These are phyloP conservation scores for Penicillium herquei DNA, from an alignment of 495 filamentous ascomycete species.

Conservation along the genomic window DNA sequence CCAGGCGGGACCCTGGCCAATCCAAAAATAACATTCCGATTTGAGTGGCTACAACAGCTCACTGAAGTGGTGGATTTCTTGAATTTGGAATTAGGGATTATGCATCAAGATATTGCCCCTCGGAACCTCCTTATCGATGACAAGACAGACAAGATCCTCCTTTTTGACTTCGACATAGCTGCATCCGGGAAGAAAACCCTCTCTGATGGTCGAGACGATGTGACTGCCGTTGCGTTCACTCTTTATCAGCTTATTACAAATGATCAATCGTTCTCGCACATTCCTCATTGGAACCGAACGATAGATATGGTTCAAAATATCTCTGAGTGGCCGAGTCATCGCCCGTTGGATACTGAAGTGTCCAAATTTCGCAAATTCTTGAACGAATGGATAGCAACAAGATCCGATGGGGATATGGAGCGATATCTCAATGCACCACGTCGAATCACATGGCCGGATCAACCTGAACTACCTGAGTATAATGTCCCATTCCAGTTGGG, in stretches of 20 bases:
- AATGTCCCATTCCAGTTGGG: constrained; percentile 18
- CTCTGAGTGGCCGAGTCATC: constrained; percentile 17
- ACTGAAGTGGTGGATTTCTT: constrained; percentile 37
- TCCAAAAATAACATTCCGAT: constrained; percentile 27
- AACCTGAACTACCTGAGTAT: constrained; percentile 20
- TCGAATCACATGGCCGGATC: constrained; percentile 21
- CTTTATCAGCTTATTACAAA: constrained; percentile 42
- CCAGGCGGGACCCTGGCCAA: constrained; percentile 28
- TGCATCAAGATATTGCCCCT: constrained; percentile 38
- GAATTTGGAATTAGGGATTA: constrained; percentile 37
- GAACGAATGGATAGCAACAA: constrained; percentile 19
- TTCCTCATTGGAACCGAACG: constrained; percentile 20
- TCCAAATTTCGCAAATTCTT: constrained; percentile 21
- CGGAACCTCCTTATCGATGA: constrained; percentile 36
- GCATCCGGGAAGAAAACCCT: constrained; percentile 20
- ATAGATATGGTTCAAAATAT: constrained; percentile 23
- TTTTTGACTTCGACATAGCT: constrained; percentile 42
- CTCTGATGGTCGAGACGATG: constrained; percentile 30
- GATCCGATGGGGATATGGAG: constrained; percentile 14
- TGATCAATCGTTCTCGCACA: constrained; percentile 21
- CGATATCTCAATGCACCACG: constrained; percentile 5
- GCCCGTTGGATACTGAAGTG: constrained; percentile 23
- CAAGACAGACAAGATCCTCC: constrained; percentile 30
- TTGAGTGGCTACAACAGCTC: constrained; percentile 38
- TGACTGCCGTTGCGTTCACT: constrained; percentile 36